phyloP scores from a whole-genome alignment of 2,329 filamentous ascomycete species.

The Fusarium acutatum region DNA sequence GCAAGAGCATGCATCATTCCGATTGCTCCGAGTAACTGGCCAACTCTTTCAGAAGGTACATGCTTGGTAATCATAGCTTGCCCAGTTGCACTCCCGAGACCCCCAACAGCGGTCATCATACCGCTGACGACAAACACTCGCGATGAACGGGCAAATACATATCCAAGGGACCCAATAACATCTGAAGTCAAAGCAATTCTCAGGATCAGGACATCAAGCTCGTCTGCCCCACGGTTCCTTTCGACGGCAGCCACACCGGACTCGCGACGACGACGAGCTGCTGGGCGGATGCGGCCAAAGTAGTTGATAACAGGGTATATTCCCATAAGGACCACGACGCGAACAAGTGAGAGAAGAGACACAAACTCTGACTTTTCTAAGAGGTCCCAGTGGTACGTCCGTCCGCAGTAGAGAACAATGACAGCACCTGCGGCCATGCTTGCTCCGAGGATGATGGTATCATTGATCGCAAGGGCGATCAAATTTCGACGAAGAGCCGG shows the following conservation, averaged over 20 bases:
- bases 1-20: constrained; percentile 86
- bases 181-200: constrained; percentile 80
- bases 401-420: constrained; percentile 83
- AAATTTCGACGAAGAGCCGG: constrained; percentile 78
- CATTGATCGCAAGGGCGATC: constrained; percentile 80
- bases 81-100: constrained; percentile 84
- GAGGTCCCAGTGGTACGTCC: constrained; percentile 82
- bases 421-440: constrained; percentile 85
- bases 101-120: constrained; percentile 78
- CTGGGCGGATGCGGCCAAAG: constrained; percentile 69
- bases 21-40: constrained; percentile 87
- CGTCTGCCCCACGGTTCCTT: constrained; percentile 75
- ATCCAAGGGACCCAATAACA: constrained; percentile 78
- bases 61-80: constrained; percentile 91
- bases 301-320: constrained; percentile 82
- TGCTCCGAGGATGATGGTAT: constrained; percentile 82
- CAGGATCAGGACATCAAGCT: constrained; percentile 79
- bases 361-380: constrained; percentile 83
- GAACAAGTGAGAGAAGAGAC: constrained; percentile 78
- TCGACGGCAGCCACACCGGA: constrained; percentile 51
- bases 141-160: constrained; percentile 69
- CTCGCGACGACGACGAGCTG: constrained; percentile 51
- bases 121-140: constrained; percentile 76
- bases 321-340: constrained; percentile 78
- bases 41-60: constrained; percentile 81